Percentiles rank a stretch among this genome's conserved stretches.
Evolutionary conservation across 1,284 basidiomycete genomes (phyloP).

Genomic region (Inonotus hispidus): DNA sequence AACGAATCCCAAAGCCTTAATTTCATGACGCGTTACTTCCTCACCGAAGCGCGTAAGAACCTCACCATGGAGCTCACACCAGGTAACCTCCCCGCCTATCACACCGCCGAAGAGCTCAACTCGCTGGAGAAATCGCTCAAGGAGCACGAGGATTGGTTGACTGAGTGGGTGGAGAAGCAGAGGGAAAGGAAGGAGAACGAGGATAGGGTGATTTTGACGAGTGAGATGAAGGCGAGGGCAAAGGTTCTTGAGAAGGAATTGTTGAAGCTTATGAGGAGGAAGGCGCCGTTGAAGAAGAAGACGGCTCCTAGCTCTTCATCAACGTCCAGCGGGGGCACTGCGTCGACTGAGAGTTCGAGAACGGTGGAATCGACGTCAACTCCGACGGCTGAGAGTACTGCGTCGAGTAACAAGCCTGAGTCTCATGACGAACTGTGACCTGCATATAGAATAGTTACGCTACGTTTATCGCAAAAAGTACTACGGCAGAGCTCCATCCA

Average conservation of each 20-base stretch:
- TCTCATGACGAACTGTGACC: slow-evolving; percentile 2
- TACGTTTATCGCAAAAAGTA: no score
- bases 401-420: background rate
- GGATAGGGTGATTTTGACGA: slow-evolving; percentile 76
- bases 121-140: slow-evolving; percentile 66
- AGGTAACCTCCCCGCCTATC: slow-evolving; percentile 59
- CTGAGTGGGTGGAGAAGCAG: slow-evolving; percentile 76
- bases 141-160: slow-evolving; percentile 78
- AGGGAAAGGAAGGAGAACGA: slow-evolving; percentile 65
- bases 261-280: slow-evolving; percentile 61
- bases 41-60: slow-evolving; percentile 72
- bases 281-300: slow-evolving; percentile 36
- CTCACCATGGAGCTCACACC: slow-evolving; percentile 53
- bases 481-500: background rate
- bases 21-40: slow-evolving; percentile 75
- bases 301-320: background rate
- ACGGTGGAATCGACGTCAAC: background rate
- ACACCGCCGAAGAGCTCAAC: slow-evolving; percentile 78
- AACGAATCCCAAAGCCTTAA: slow-evolving; percentile 81
- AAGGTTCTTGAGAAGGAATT: slow-evolving; percentile 75
- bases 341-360: background rate
- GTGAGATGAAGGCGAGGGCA: slow-evolving; percentile 77
- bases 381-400: background rate
- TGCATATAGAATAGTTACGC: background rate
- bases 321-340: background rate